Evolutionary conservation across 441 rosid genomes (phyloP), one percentile per base, ranked within the genome.

Genomic region (Raphanus hybrid): DNA sequence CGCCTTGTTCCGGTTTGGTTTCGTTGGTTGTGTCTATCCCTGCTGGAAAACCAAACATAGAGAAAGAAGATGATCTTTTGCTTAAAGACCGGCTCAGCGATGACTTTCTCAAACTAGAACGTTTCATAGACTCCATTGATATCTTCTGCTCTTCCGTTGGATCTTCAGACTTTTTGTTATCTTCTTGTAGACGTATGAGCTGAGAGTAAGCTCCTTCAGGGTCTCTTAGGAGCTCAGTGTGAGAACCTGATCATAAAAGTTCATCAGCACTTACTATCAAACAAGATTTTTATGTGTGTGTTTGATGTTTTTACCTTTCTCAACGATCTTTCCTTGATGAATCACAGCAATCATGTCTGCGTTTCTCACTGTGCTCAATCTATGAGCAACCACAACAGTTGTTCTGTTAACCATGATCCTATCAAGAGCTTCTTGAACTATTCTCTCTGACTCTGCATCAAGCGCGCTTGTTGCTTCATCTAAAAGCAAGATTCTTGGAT

Each of bases 151-250:
- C 85, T 32, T 82, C 80, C 7, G 58, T 64, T 3, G 83, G 64
- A 5, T 54, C 71, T 50, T 81, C 89, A 1, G 87, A 62, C 34
- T 62, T 82, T 71, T 62, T 86, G 23, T 69, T 84, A 7, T 73
- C 74, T 45, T 89, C 87, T 75, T 89, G 95, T 45, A 88, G 74
- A 27, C 87, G 82, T 64, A 89, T 71, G 32, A 90, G 91, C 73
- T 87, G 91, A 41, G 87, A 73, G 69, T 87, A 90, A 6, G 92
- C 89, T 79, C 95, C 92, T 60, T 84, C 83, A n/a, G 88, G 80
- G 76, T 91, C 83, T 77, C 75, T 64, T 65, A 87, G 76, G 65
- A 93, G 85, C 82, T 93, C 88, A 11, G 79, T 78, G 71, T 93
- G 99, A 34, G 91, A 79, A 57, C 98, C 97, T 93, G 82, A 10